phyloP scores from a whole-genome alignment of 1,139 yeast genomes.

The Diutina siamensis region DNA sequence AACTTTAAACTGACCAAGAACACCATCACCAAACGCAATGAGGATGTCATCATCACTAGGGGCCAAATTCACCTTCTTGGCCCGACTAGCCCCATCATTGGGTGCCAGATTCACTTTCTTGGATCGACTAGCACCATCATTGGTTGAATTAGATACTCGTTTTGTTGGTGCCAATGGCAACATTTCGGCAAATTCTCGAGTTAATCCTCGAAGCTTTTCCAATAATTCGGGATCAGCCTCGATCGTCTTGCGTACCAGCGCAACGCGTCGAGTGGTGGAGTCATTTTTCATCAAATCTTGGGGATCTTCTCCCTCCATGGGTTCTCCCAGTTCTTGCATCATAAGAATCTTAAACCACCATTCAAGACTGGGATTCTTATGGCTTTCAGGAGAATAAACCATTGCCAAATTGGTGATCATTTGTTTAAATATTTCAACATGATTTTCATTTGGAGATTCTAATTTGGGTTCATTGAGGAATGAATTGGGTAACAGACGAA shows the following conservation, averaged over 20 bases:
- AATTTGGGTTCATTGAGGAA: constrained; percentile 1
- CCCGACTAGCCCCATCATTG: background rate
- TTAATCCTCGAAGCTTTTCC: too few relatives aligned
- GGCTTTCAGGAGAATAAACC: constrained; percentile 45
- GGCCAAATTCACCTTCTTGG: background rate
- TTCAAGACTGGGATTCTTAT: constrained; percentile 55
- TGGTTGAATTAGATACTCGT: background rate
- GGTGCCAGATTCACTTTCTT: background rate
- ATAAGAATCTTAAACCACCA: constrained; percentile 51
- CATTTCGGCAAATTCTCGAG: background rate
- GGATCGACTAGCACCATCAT: background rate
- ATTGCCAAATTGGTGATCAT: constrained; percentile 30
- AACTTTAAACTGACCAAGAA: background rate
- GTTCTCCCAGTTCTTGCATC: constrained; percentile 58
- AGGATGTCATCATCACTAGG: constrained; percentile 1
- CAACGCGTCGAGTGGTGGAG: background rate
- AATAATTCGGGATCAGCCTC: background rate
- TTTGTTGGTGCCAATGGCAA: too few relatives aligned
- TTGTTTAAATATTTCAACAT: constrained; percentile 13
- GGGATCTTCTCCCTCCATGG: constrained; percentile 2
- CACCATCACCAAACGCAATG: background rate
- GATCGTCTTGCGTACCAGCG: constrained; percentile 1
- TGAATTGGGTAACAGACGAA: constrained; percentile 36
- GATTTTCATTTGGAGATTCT: constrained; percentile 8
- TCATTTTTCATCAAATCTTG: constrained; percentile 1